Percentiles rank a stretch among this genome's conserved stretches.
Conservation (phyloP, 2,329 filamentous ascomycete species). For the Calonectria hawksworthii region DNA sequence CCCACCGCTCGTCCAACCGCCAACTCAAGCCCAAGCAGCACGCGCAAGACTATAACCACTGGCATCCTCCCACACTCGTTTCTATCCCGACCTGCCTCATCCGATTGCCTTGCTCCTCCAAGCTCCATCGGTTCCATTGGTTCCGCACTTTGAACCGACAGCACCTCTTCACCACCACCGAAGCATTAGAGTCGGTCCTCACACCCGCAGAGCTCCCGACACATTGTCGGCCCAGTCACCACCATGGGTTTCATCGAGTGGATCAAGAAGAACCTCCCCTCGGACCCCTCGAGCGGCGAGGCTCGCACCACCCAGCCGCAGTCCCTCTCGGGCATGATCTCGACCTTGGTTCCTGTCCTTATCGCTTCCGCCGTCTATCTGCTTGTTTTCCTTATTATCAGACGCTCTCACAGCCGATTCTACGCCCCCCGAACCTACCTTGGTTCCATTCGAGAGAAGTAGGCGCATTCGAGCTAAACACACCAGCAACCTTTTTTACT, state of each 20-base stretch:
- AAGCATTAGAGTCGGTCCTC: constrained; percentile 9
- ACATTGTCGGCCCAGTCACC: constrained; percentile 33
- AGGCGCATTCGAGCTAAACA: constrained; percentile 40
- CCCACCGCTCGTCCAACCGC: constrained; percentile 26
- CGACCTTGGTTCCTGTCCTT: constrained; percentile 68
- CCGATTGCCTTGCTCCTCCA: neutral
- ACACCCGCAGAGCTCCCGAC: constrained; percentile 17
- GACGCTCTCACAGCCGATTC: constrained; percentile 64
- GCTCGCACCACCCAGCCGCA: constrained; percentile 45
- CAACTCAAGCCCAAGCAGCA: constrained; percentile 13
- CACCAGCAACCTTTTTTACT: constrained; percentile 19
- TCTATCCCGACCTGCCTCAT: neutral
- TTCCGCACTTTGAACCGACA: neutral
- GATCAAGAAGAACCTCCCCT: constrained; percentile 51
- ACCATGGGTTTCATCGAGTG: constrained; percentile 58
- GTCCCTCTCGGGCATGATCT: constrained; percentile 58
- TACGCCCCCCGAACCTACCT: constrained; percentile 69
- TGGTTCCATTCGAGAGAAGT: constrained; percentile 64
- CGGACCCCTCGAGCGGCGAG: constrained; percentile 41
- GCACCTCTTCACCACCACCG: neutral
- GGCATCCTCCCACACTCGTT: constrained; percentile 14
- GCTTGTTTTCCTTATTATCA: constrained; percentile 64
- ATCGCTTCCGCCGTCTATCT: constrained; percentile 64
- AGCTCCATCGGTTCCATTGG: neutral
- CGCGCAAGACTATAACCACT: constrained; percentile 21